Conservation (phyloP, 176 grass and related monocot genomes). For the Oryza longistaminata region DNA sequence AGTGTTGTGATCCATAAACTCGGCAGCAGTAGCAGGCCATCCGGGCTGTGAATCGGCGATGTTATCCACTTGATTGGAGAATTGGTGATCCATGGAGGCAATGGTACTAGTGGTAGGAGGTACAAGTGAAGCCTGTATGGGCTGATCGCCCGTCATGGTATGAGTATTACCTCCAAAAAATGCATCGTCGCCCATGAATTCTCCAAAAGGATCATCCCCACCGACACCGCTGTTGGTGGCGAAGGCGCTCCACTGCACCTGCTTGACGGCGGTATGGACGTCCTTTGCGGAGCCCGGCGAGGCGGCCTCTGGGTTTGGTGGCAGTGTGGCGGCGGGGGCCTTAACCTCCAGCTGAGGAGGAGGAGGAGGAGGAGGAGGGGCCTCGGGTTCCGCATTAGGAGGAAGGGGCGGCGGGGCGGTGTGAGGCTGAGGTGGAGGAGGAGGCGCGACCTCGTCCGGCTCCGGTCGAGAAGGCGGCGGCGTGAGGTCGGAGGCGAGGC, state of each 20-base stretch:
- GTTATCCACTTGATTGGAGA: slow-evolving; percentile 13
- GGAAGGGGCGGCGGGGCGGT: not conserved
- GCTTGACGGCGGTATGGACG: slow-evolving; percentile 60
- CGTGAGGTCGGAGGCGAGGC: slow-evolving; percentile 21
- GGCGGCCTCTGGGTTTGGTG: slow-evolving; percentile 1
- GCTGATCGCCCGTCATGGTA: not conserved
- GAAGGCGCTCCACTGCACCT: slow-evolving; percentile 87
- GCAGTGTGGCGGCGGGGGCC: not conserved
- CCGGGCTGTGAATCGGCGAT: not conserved
- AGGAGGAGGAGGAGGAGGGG: not conserved
- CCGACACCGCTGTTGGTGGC: slow-evolving; percentile 25
- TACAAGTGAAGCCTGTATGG: slow-evolving; percentile 2
- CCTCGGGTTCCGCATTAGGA: not conserved
- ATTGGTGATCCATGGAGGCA: not conserved
- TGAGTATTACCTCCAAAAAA: slow-evolving; percentile 5
- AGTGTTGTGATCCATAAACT: slow-evolving; percentile 28
- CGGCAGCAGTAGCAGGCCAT: not conserved
- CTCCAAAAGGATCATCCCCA: slow-evolving; percentile 27
- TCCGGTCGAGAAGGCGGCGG: not conserved
- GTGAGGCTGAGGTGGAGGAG: not conserved
- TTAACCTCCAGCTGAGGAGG: not conserved
- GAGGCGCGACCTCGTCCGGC: not conserved
- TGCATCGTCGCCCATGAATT: slow-evolving; percentile 30
- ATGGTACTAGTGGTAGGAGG: not conserved
- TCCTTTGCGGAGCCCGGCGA: slow-evolving; percentile 32